Percentiles rank a stretch among this genome's conserved stretches.
phyloP scores from a whole-genome alignment of 1,139 yeast species.

The Saccharomyces pastorianus region DNA sequence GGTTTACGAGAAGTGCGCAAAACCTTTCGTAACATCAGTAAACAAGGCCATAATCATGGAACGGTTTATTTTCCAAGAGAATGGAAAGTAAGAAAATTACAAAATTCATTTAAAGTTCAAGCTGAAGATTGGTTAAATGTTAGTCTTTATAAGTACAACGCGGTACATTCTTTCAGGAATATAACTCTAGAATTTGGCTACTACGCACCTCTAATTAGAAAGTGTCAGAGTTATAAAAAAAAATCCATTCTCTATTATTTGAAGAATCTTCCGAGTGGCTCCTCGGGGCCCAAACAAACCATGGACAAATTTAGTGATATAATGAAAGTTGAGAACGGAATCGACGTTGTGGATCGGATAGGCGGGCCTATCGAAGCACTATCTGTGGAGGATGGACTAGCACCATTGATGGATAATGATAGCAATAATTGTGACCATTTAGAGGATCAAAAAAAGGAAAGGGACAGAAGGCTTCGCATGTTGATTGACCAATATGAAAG shows the following conservation, averaged over 20 bases:
- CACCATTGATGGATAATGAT: constrained; percentile 5
- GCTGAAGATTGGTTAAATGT: constrained; percentile 28
- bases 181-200: constrained; percentile 43
- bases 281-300: background rate
- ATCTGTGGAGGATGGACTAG: constrained; percentile 10
- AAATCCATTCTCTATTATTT: constrained; percentile 31
- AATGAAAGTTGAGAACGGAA: background rate
- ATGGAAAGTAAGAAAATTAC: constrained; percentile 28
- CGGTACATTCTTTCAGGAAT: constrained; percentile 31
- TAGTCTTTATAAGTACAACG: constrained; percentile 22
- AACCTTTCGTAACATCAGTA: background rate
- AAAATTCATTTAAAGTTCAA: constrained; percentile 23
- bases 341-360: background rate
- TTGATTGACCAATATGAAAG: background rate
- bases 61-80: constrained; percentile 33
- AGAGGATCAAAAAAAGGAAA: constrained; percentile 4
- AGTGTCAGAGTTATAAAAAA: constrained; percentile 27
- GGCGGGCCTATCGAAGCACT: background rate
- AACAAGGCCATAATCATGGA: constrained; percentile 15
- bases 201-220: constrained; percentile 42
- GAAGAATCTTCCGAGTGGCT: constrained; percentile 4
- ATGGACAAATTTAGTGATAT: background rate
- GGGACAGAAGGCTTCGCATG: background rate
- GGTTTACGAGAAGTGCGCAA: constrained; percentile 9
- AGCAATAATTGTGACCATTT: constrained; percentile 10